phyloP scores from a whole-genome alignment of 2,329 filamentous ascomycete genomes.

The Catunica adiposa region DNA sequence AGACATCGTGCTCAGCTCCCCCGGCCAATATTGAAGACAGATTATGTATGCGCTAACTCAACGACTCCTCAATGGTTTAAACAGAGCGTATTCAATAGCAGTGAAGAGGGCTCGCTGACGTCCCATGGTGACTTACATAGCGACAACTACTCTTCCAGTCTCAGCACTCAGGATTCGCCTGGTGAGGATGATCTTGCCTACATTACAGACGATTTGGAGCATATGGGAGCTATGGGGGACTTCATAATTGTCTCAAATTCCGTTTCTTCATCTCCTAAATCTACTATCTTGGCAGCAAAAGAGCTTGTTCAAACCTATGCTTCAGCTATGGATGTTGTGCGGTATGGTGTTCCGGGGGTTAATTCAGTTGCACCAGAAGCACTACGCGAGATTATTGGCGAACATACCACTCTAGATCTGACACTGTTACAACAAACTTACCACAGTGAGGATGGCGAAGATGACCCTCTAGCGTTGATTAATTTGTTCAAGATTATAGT shows the following conservation, averaged over 20 bases:
- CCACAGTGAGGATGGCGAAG: not conserved
- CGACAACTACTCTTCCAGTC: too few species aligned
- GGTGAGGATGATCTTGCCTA: too few species aligned
- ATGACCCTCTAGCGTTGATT: not conserved
- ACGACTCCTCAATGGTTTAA: too few species aligned
- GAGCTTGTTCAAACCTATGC: not conserved
- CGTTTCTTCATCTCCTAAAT: too few species aligned
- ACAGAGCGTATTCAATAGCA: too few species aligned
- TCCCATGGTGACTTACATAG: too few species aligned
- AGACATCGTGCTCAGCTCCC: too few species aligned
- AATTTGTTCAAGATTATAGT: not conserved
- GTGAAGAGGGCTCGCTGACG: too few species aligned
- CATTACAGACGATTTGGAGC: too few species aligned
- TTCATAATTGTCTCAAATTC: not conserved
- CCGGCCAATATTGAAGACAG: too few species aligned
- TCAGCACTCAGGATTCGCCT: too few species aligned
- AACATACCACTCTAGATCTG: not conserved
- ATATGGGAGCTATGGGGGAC: not conserved
- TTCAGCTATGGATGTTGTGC: not conserved
- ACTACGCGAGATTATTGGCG: not conserved
- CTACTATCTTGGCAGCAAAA: not conserved
- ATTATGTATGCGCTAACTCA: too few species aligned
- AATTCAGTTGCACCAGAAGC: not conserved
- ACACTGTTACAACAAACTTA: not conserved
- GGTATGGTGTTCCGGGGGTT: not conserved